These are phyloP conservation scores for Epithemia pelagica DNA, from an alignment of 108 stramenopile species.

Conservation along the genomic window DNA sequence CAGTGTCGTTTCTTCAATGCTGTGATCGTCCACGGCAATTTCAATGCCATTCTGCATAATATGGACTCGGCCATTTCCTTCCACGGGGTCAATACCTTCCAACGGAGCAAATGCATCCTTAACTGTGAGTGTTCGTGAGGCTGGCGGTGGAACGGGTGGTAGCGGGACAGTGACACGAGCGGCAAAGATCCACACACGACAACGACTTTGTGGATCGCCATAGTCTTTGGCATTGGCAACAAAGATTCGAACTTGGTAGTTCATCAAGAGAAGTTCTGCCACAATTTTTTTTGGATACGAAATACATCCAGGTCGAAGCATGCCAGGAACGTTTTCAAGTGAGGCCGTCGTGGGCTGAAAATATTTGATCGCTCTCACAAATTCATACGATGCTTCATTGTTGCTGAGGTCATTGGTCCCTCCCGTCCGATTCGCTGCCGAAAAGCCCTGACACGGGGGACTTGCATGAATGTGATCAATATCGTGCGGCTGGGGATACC, in stretches of 20 bases:
- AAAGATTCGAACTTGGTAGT: slow-evolving; percentile 2
- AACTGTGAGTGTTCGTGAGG: slow-evolving; percentile 16
- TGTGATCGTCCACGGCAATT: slow-evolving; percentile 20
- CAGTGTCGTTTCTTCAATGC: background rate
- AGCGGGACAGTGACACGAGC: too few species aligned
- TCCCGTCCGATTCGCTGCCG: slow-evolving; percentile 5
- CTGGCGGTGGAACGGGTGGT: too few species aligned
- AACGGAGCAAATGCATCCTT: background rate
- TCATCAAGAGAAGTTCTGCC: background rate
- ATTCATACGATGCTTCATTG: background rate
- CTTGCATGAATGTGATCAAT: background rate
- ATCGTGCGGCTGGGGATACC: background rate
- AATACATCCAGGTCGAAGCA: background rate
- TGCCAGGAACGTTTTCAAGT: slow-evolving; percentile 8
- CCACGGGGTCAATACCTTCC: slow-evolving; percentile 38
- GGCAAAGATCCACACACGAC: slow-evolving; percentile 34
- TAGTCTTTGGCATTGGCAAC: slow-evolving; percentile 12
- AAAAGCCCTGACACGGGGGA: slow-evolving; percentile 8
- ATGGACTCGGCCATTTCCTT: too few species aligned
- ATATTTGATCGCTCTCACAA: slow-evolving; percentile 5
- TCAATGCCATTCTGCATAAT: slow-evolving; percentile 7
- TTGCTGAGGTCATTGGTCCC: slow-evolving; percentile 1
- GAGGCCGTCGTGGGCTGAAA: background rate
- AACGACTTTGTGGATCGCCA: slow-evolving; percentile 53
- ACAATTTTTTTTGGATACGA: background rate